Percentiles rank a stretch among this genome's conserved stretches.
Conservation (phyloP, 192 early-diverging fungal species). For the Linderina pennispora region DNA sequence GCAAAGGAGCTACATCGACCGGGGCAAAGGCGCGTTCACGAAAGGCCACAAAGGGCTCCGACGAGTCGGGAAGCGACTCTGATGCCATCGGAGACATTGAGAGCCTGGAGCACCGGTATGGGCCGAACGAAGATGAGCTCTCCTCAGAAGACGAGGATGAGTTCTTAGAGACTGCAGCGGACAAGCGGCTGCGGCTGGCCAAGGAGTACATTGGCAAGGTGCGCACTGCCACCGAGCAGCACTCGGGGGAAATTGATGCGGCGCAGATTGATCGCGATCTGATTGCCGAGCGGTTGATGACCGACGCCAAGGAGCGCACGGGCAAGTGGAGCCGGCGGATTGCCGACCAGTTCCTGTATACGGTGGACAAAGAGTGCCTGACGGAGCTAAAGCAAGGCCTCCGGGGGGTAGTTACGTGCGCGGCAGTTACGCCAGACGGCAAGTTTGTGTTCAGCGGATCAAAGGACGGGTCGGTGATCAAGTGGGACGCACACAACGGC, state of each 20-base stretch:
- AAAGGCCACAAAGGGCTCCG: not conserved
- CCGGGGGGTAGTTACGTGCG: conserved; percentile 72
- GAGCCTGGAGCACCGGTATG: conserved; percentile 30
- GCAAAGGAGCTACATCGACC: conserved; percentile 5
- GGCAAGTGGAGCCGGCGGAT: conserved; percentile 31
- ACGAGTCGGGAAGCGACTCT: not conserved
- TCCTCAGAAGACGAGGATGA: conserved; percentile 56
- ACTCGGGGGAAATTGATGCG: conserved; percentile 78
- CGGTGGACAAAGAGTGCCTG: conserved; percentile 19
- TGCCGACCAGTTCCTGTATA: conserved; percentile 19
- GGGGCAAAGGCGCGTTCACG: too few relatives aligned
- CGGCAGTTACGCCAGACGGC: conserved; percentile 64
- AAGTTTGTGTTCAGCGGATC: conserved; percentile 74
- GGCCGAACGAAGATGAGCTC: conserved; percentile 7
- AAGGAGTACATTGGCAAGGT: conserved; percentile 87
- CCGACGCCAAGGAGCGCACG: conserved; percentile 58
- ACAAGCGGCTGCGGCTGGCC: conserved; percentile 89
- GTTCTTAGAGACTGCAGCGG: conserved; percentile 80
- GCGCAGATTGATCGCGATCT: conserved; percentile 88
- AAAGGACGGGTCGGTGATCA: conserved; percentile 91
- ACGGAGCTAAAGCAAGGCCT: conserved; percentile 48
- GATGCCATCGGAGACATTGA: conserved; percentile 22
- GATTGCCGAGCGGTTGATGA: conserved; percentile 77
- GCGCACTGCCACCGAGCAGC: conserved; percentile 45
- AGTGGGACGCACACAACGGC: conserved; percentile 70